Percentiles rank a stretch among this genome's conserved stretches.
Evolutionary conservation across 768 basidiomycete genomes (phyloP).

Genomic region (Macrolepiota fuliginosa): DNA sequence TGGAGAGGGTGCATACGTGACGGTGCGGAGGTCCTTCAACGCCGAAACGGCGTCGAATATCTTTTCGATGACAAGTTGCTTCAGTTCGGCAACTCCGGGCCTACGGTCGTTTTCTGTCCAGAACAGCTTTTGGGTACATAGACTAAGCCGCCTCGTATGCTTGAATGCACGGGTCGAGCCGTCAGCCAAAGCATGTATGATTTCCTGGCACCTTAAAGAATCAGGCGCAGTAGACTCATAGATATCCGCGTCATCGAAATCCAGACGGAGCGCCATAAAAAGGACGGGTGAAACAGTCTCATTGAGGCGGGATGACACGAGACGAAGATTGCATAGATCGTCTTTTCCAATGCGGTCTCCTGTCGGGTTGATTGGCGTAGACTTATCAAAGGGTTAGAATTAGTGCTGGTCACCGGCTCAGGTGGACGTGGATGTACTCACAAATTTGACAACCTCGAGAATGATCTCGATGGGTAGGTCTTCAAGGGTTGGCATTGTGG

Average conservation of each 20-base stretch:
- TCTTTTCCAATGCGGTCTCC: neutral
- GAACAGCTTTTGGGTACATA: neutral
- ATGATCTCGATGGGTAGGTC: conserved; percentile 5
- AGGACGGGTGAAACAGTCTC: neutral
- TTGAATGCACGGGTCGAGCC: neutral
- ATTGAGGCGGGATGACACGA: too few relatives aligned
- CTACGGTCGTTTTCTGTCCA: neutral
- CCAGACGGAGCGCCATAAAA: neutral
- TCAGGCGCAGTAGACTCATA: neutral
- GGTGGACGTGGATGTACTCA: neutral
- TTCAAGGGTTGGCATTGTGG: neutral
- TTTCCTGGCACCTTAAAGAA: conserved; percentile 1
- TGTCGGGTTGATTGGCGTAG: neutral
- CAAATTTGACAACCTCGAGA: neutral
- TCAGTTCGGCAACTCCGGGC: neutral
- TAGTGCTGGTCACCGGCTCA: neutral
- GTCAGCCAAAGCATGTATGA: neutral
- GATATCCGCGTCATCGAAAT: neutral
- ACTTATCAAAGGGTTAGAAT: neutral
- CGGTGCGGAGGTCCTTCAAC: neutral
- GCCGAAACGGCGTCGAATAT: neutral
- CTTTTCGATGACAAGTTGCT: neutral
- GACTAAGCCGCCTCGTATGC: neutral
- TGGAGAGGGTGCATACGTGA: neutral
- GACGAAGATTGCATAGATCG: too few relatives aligned